phyloP scores from a whole-genome alignment of 257 asterid species.

The Solanum appendiculatum region DNA sequence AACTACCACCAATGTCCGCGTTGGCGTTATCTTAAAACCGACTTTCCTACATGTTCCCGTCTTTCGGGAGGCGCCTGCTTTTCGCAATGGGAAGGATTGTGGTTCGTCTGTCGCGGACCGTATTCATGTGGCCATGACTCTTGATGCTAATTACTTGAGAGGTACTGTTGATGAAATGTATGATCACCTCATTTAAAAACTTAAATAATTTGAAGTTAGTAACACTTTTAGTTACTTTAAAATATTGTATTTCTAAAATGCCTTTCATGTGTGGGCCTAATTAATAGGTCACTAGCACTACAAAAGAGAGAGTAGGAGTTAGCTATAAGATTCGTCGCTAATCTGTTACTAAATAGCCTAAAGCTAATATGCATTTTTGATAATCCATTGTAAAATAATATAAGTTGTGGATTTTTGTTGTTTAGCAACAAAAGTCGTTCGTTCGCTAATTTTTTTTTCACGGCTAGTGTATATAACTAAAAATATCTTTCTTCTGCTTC shows the following conservation, averaged over 20 bases:
- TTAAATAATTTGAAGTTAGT: neutral
- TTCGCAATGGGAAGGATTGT: conserved; percentile 41
- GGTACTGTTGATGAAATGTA: conserved; percentile 21
- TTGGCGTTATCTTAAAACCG: neutral
- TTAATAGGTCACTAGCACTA: neutral
- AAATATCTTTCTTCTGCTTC: neutral
- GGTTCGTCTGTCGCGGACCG: neutral
- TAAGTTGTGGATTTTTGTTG: neutral
- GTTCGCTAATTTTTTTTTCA: too few species aligned
- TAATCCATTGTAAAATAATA: neutral
- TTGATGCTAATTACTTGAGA: conserved; percentile 53
- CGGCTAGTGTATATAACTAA: neutral
- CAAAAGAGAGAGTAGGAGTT: neutral
- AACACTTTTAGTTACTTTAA: neutral
- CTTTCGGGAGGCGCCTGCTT: conserved; percentile 70
- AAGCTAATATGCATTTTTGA: neutral
- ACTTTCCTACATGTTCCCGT: neutral
- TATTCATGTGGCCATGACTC: conserved; percentile 65
- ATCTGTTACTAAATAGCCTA: neutral
- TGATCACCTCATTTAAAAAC: neutral
- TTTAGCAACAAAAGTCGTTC: neutral
- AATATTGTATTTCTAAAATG: neutral
- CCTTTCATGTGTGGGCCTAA: neutral
- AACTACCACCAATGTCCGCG: neutral
- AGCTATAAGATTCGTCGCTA: neutral